phyloP scores from a whole-genome alignment of 140 eudicot species.

The Stevia rebaudiana region DNA sequence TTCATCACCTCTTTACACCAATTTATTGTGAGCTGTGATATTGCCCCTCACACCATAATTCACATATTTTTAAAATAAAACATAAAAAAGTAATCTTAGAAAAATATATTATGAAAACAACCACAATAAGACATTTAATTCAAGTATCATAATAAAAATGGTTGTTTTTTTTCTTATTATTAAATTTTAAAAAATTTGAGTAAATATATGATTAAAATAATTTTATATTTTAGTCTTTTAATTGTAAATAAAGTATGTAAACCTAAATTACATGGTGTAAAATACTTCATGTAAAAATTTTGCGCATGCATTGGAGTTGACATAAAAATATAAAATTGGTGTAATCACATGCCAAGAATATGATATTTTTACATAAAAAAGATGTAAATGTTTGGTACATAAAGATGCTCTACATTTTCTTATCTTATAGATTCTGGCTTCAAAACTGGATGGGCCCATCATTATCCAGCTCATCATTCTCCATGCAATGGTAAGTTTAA shows the following conservation, averaged over 20 bases:
- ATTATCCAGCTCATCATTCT: conserved; percentile 56
- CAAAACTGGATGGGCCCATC: conserved; percentile 98
- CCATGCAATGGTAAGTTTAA: conserved; percentile 66
- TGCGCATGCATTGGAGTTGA: conserved; percentile 1
- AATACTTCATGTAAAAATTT: background rate
- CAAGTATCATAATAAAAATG: background rate
- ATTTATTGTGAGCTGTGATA: background rate
- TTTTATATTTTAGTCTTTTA: background rate
- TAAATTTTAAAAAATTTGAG: background rate
- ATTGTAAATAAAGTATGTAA: background rate
- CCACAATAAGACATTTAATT: background rate
- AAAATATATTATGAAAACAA: background rate
- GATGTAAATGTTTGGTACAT: background rate
- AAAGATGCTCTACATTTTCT: conserved; percentile 1
- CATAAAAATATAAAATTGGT: background rate
- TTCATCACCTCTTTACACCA: background rate
- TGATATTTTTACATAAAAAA: background rate
- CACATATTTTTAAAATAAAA: background rate
- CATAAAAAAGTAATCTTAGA: background rate
- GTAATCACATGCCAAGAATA: background rate
- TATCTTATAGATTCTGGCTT: conserved; percentile 78
- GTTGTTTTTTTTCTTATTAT: background rate
- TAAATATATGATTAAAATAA: background rate
- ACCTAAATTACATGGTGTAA: background rate
- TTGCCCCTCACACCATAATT: background rate